phyloP scores from a whole-genome alignment of 805 yeast genomes.

The Barnettozyma siamensis region DNA sequence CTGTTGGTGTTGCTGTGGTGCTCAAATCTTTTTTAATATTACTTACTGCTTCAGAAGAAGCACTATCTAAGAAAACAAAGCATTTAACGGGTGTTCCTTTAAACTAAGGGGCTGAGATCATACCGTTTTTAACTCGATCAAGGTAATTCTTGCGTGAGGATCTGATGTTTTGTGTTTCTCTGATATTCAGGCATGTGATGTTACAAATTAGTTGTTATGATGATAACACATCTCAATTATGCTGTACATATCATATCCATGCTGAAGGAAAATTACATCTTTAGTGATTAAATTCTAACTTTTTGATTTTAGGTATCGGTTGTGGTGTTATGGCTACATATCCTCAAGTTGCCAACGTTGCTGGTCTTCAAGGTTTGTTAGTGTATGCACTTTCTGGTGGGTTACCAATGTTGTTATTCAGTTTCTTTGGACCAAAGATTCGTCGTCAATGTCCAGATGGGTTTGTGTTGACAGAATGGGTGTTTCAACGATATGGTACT shows the following conservation, averaged over 20 bases:
- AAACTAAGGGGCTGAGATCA: conserved; percentile 52
- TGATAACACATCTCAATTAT: no score
- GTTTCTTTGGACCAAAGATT: conserved; percentile 74
- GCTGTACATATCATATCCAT: neutral
- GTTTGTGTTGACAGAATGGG: conserved; percentile 92
- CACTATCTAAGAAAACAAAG: conserved; percentile 11
- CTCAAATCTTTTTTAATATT: neutral
- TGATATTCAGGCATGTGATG: neutral
- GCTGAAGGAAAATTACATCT: no score
- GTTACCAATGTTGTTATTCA: conserved; percentile 79
- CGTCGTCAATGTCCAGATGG: conserved; percentile 81
- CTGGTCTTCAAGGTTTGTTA: conserved; percentile 83
- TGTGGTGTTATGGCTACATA: conserved; percentile 84
- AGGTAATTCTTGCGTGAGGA: conserved; percentile 83
- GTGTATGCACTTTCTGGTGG: conserved; percentile 79
- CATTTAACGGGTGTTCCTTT: conserved; percentile 17
- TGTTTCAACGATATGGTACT: conserved; percentile 72
- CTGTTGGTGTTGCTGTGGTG: neutral
- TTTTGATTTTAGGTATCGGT: conserved; percentile 62
- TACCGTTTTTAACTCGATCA: conserved; percentile 76
- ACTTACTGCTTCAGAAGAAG: conserved; percentile 11
- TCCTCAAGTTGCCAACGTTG: conserved; percentile 76
- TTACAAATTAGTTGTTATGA: no score
- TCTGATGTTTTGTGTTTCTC: conserved; percentile 14
- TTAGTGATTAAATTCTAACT: conserved; percentile 9